These are phyloP conservation scores for Aspergillus chevalieri DNA, from an alignment of 2,329 filamentous ascomycete genomes.

Conservation along the genomic window DNA sequence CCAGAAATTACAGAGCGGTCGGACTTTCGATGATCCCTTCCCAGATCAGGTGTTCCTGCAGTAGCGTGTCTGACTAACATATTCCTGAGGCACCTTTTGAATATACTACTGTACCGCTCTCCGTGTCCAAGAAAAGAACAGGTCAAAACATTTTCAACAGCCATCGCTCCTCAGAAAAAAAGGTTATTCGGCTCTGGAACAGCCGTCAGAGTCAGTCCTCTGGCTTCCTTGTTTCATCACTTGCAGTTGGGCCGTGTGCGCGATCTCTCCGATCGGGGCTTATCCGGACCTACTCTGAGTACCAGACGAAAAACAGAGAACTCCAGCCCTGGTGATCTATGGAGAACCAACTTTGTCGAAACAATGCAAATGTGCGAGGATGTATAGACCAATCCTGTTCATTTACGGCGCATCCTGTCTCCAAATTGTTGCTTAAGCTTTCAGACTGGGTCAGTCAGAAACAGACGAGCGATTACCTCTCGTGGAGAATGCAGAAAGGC, in stretches of 20 bases:
- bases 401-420: neutral
- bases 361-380: neutral
- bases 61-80: constrained; percentile 5
- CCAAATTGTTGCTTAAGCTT: neutral
- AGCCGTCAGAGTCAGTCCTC: neutral
- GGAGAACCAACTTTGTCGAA: neutral
- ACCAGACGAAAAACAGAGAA: neutral
- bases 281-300: neutral
- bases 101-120: neutral
- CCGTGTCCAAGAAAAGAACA: neutral
- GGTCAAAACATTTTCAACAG: neutral
- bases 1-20: no score
- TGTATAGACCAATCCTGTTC: neutral
- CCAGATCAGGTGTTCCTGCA: constrained; percentile 10
- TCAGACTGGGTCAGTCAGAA: neutral
- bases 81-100: constrained; percentile 8
- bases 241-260: constrained; percentile 3
- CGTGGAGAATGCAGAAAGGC: neutral
- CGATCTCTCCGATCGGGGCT: neutral
- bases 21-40: constrained; percentile 7
- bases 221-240: constrained; percentile 7
- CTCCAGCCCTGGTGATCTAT: neutral
- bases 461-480: neutral
- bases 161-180: neutral
- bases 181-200: constrained; percentile 5